Conservation (phyloP, 176 grass and related monocot species). For the Hsuehochloa calcarea region DNA sequence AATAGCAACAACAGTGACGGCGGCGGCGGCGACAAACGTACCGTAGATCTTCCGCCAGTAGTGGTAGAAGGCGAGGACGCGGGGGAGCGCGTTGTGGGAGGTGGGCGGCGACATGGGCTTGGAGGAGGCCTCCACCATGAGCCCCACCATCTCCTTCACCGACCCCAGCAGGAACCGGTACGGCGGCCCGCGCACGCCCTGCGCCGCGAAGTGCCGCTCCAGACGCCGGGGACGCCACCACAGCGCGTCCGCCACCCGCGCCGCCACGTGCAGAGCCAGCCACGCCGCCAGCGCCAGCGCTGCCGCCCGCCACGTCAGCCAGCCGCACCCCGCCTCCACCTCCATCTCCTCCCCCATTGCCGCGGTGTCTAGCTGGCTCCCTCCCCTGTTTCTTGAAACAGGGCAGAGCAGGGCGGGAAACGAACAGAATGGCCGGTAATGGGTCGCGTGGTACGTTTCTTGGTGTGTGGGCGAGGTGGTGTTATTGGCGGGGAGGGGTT, state of each 20-base stretch:
- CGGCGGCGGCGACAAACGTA: background rate
- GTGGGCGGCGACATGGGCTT: conserved; percentile 71
- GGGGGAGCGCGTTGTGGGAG: conserved; percentile 79
- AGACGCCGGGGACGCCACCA: conserved; percentile 73
- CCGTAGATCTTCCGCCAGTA: conserved; percentile 96
- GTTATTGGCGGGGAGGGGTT: conserved; percentile 25
- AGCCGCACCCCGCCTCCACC: conserved; percentile 14
- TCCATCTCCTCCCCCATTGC: conserved; percentile 39
- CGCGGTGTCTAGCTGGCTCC: background rate
- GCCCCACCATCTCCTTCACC: conserved; percentile 74
- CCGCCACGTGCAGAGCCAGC: conserved; percentile 47
- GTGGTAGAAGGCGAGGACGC: conserved; percentile 93
- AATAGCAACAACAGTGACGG: background rate
- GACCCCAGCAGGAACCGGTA: conserved; percentile 72
- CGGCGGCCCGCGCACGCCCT: conserved; percentile 71
- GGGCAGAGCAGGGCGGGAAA: conserved; percentile 11
- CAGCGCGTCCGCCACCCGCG: conserved; percentile 56
- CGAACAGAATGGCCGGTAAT: background rate
- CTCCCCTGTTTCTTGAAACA: conserved; percentile 33
- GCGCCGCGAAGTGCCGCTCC: conserved; percentile 73
- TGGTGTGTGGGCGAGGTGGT: background rate
- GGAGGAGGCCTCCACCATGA: conserved; percentile 73
- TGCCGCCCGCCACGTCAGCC: conserved; percentile 37
- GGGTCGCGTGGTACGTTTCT: background rate
- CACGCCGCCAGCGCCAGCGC: conserved; percentile 16